phyloP scores from a whole-genome alignment of 2,329 filamentous ascomycete genomes.

The Aspergillus pseudoglaucus region DNA sequence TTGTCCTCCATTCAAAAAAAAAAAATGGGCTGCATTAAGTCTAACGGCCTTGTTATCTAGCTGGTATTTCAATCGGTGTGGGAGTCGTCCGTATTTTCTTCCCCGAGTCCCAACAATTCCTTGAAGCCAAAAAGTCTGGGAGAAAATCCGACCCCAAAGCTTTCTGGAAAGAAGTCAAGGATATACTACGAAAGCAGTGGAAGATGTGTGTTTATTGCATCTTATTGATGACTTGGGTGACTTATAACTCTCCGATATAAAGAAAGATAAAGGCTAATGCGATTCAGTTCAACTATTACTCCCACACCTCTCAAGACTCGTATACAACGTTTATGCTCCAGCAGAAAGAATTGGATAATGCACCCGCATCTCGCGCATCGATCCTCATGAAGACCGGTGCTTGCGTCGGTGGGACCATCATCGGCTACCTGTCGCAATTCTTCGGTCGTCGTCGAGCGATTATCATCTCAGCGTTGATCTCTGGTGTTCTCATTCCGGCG shows the following conservation, averaged over 20 bases:
- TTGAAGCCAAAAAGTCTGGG: slow-evolving; percentile 59
- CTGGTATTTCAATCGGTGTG: slow-evolving; percentile 42
- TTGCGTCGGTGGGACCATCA: slow-evolving; percentile 49
- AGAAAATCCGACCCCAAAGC: slow-evolving; percentile 42
- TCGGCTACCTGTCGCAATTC: slow-evolving; percentile 67
- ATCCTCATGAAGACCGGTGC: slow-evolving; percentile 76
- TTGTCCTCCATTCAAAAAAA: slow-evolving; percentile 17
- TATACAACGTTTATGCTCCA: slow-evolving; percentile 75
- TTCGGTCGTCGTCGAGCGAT: slow-evolving; percentile 57
- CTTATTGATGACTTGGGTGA: slow-evolving; percentile 65
- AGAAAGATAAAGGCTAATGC: neutral
- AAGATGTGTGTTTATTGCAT: slow-evolving; percentile 70
- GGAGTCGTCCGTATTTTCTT: slow-evolving; percentile 62
- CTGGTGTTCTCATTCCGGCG: slow-evolving; percentile 60
- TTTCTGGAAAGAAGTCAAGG: slow-evolving; percentile 64
- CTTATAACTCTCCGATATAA: neutral
- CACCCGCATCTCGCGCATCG: slow-evolving; percentile 62
- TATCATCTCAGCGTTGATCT: slow-evolving; percentile 60
- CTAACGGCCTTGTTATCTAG: slow-evolving; percentile 3
- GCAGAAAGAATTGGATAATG: slow-evolving; percentile 62
- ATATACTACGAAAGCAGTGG: slow-evolving; percentile 66
- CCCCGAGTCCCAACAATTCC: slow-evolving; percentile 69
- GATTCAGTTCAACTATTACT: slow-evolving; percentile 58
- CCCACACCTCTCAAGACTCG: slow-evolving; percentile 72
- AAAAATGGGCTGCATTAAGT: too few species aligned